A percentile compares a stretch with the other conserved stretches of the same genome.
These are phyloP conservation scores for Aspergillus sp. DNA, from an alignment of 2,329 filamentous ascomycete species.

Conservation along the genomic window DNA sequence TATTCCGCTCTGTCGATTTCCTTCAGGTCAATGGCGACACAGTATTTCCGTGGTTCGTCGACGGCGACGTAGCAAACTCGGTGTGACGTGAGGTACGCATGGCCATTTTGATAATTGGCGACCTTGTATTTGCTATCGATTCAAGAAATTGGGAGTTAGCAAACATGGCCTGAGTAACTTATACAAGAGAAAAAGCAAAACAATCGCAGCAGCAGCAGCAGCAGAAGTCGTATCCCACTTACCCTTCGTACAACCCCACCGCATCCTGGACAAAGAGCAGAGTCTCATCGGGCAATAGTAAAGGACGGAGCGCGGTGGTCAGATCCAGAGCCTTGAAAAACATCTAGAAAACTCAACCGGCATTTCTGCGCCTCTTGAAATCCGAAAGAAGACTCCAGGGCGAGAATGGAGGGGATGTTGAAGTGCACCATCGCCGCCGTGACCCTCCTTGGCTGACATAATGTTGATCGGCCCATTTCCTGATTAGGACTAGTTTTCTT, in stretches of 20 bases:
- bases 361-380: slow-evolving; percentile 19
- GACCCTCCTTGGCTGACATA: slow-evolving; percentile 11
- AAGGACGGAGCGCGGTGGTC: slow-evolving; percentile 91
- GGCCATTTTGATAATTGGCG: slow-evolving; percentile 88
- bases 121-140: slow-evolving; percentile 83
- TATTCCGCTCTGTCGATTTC: slow-evolving; percentile 89
- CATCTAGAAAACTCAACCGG: slow-evolving; percentile 67
- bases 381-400: slow-evolving; percentile 12
- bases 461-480: not conserved
- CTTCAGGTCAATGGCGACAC: slow-evolving; percentile 81
- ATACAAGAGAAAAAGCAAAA: not conserved
- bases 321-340: slow-evolving; percentile 95
- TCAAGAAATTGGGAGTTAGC: slow-evolving; percentile 17
- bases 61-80: slow-evolving; percentile 94
- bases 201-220: slow-evolving; percentile 1
- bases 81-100: slow-evolving; percentile 95
- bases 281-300: slow-evolving; percentile 88
- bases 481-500: slow-evolving; percentile 5
- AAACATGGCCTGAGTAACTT: not conserved
- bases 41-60: slow-evolving; percentile 78
- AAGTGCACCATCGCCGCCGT: not conserved
- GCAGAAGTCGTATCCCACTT: slow-evolving; percentile 39
- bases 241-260: slow-evolving; percentile 97
- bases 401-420: not conserved
- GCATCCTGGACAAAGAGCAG: slow-evolving; percentile 96